These are phyloP conservation scores for Kazachstania bromeliacearum DNA, from an alignment of 805 yeast genomes.

Conservation along the genomic window DNA sequence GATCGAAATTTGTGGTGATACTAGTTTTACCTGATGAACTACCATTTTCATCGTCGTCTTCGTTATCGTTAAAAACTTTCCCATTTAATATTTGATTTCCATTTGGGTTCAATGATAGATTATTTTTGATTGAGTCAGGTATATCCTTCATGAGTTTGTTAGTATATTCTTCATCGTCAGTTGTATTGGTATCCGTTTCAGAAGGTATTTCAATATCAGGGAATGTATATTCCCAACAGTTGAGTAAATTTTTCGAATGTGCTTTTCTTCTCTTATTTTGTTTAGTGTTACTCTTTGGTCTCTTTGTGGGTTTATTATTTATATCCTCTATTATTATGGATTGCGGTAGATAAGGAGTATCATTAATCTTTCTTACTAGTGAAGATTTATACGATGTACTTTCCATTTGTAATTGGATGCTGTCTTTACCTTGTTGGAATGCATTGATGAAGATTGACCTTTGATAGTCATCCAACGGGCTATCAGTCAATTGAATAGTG, in stretches of 20 bases:
- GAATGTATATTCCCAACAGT: constrained; percentile 21
- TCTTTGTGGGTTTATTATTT: too few species aligned
- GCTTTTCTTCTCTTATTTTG: constrained; percentile 1
- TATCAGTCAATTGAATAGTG: constrained; percentile 2
- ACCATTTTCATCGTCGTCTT: background rate
- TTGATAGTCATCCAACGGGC: constrained; percentile 4
- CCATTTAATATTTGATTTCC: background rate
- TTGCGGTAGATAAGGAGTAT: background rate
- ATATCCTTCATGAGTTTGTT: too few species aligned
- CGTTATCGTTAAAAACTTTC: background rate
- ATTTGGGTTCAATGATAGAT: background rate
- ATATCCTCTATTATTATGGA: background rate
- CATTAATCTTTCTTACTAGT: background rate
- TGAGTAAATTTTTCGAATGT: constrained; percentile 3
- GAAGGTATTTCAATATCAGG: constrained; percentile 10
- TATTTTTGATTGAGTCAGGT: too few species aligned
- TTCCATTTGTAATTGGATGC: background rate
- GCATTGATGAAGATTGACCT: background rate
- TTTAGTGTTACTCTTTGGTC: background rate
- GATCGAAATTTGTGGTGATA: too few species aligned
- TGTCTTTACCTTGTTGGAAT: background rate
- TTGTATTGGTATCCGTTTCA: background rate
- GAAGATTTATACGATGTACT: background rate
- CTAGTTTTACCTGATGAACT: too few species aligned
- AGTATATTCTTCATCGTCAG: background rate